These are phyloP conservation scores for Dipodascus geniculatus DNA, from an alignment of 805 yeast genomes.

Conservation along the genomic window DNA sequence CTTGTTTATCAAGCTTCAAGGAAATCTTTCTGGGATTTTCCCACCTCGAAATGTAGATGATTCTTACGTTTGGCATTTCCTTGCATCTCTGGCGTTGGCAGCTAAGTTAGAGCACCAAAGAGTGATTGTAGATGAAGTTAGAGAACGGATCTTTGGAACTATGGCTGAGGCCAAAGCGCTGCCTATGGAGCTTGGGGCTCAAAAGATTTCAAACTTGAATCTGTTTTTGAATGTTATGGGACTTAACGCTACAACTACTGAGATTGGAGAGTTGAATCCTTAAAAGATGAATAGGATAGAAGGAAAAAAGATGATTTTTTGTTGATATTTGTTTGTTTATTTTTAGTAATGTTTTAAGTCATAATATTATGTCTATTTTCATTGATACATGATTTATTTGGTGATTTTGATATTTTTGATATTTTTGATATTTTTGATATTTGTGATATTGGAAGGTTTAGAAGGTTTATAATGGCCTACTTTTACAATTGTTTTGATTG, in stretches of 20 bases:
- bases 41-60: conserved; percentile 60
- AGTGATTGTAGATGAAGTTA: conserved; percentile 83
- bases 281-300: no score
- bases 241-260: conserved; percentile 79
- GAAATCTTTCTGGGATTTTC: conserved; percentile 66
- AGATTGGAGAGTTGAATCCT: conserved; percentile 60
- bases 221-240: conserved; percentile 95
- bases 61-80: conserved; percentile 90
- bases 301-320: conserved; percentile 1
- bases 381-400: not conserved
- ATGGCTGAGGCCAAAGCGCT: conserved; percentile 59
- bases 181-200: conserved; percentile 39
- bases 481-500: not conserved
- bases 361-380: not conserved
- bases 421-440: no score
- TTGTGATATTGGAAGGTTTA: no score
- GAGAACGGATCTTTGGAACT: conserved; percentile 85
- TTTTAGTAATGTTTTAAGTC: not conserved
- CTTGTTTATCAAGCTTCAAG: conserved; percentile 67
- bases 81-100: conserved; percentile 86
- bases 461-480: not conserved
- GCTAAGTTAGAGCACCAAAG: conserved; percentile 84
- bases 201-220: conserved; percentile 69
- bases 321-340: not conserved
- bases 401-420: no score